Base-by-base conservation (phyloP, 108 stramenopile species). In the Nannochloropsis gaditana region DNA sequence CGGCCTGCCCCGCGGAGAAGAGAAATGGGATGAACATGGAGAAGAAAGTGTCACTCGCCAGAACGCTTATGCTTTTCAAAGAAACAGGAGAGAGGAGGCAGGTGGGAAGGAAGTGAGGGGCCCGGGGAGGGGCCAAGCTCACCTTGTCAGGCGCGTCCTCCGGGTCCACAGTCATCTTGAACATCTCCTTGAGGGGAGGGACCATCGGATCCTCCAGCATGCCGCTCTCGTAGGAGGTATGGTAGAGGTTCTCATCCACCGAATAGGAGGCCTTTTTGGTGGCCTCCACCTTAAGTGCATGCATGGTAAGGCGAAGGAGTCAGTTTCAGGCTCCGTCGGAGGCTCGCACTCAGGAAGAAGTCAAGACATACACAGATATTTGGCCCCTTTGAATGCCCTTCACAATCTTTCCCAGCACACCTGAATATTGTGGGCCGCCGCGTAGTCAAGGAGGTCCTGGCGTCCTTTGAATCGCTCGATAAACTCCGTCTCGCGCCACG, bases 221-320 rank as follows among this genome's bases (percentile, higher is more conserved):
- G 31, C 98, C 98, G 84, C 92, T 92, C 92, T 99, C 98, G 92
- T 97, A 99, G 84, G 94, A 95, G 45, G 96, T 98, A 92, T 99
- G 98, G 94, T 95, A 97, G 80, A 98, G 86, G 88, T 99, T 99
- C 92, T 98, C 98, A 88, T 99, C 98, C 90, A 97, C 93, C 31
- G 95, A 96, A 93, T 99, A 99, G 83, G 96, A 95, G 82, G 95
- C 94, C 91, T 95, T 94, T 84, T 95, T 94, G 91, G 95, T 96
- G 87, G 94, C 95, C 90, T 95, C 94, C 83, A 73, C 83, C 79
- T 84, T 43, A 9, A 21, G 8, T 42, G 11, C 5, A 42, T 81
- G 80, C 21, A 9, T n/a, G 5, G 80, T n/a, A 41, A 5, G 80
- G 80, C 2, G 31, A 81, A 81, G 11, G 80, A 73, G 3, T 73